Evolutionary conservation across 2,329 filamentous ascomycete species (phyloP).

Genomic region (Cordyceps tenuipes): DNA sequence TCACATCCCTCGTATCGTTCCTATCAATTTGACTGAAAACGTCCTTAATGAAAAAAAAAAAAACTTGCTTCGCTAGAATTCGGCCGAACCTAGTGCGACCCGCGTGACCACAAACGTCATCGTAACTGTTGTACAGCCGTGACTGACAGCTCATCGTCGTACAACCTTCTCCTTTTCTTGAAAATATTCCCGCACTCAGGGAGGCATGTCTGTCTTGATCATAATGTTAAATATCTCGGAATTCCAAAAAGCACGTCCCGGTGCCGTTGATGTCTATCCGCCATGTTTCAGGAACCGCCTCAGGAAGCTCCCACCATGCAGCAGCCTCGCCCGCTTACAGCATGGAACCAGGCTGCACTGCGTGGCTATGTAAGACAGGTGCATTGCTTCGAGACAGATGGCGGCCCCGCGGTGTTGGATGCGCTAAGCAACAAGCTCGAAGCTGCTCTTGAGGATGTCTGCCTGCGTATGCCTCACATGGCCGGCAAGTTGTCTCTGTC

Average conservation of each 20-base stretch:
- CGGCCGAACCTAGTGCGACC: slow-evolving; percentile 8
- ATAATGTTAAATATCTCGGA: neutral
- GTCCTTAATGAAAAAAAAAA: neutral
- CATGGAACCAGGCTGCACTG: slow-evolving; percentile 15
- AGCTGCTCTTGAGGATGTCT: neutral
- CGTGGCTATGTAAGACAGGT: slow-evolving; percentile 16
- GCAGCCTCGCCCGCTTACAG: slow-evolving; percentile 3
- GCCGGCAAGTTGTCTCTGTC: slow-evolving; percentile 3
- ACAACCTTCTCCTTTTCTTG: neutral
- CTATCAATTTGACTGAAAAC: neutral
- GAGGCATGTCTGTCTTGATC: neutral
- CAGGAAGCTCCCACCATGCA: neutral
- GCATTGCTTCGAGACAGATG: slow-evolving; percentile 13
- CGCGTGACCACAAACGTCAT: slow-evolving; percentile 12
- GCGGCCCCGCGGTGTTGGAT: neutral
- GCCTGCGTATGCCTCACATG: slow-evolving; percentile 6
- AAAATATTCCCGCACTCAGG: neutral
- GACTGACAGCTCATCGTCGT: neutral
- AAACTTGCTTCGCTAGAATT: neutral
- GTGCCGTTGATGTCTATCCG: neutral
- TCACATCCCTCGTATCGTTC: neutral
- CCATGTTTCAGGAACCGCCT: neutral
- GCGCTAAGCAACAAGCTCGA: slow-evolving; percentile 7
- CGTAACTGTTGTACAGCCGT: neutral
- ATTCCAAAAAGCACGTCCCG: neutral